Evolutionary conservation across 2,329 filamentous ascomycete species (phyloP), one percentile per base, ranked within the genome.

Genomic region (Fusarium praegraminearum): DNA sequence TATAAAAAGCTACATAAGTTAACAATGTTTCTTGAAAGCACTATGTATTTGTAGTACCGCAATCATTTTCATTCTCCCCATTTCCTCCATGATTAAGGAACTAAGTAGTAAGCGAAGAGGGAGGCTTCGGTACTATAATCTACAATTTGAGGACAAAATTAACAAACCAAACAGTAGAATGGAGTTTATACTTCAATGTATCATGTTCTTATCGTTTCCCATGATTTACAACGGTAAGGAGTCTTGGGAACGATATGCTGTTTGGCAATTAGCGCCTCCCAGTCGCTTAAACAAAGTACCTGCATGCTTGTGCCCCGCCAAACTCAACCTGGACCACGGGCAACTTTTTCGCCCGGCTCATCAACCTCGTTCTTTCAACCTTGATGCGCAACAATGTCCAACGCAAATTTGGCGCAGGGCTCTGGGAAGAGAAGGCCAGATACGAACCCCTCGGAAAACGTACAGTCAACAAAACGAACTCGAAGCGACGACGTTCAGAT

Each of bases 361-460:
- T 55, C 52, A 59, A 57, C 44, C 30, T 62, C 59, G 47, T 51
- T 50, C 51, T 57, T 56, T 59, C 47, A 60, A 63, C 50, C 36
- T 49, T 46, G 33, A 26, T 24, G 62, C 41, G 28, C 57, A 63
- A 69, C 36, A 9, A 75, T 75, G 73, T 44, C 67, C 28, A 24
- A 52, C 36, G 38, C 65, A 32, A 54, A 41, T 28, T 47, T 46
- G 32, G 40, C 57, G 35, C 44, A 62, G 44, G 40, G 35, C 58
- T 45, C 65, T 33, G 47, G 58, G 22, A 75, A 75, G 65, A 71
- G 72, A 26, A 74, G 75, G 36, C 40, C 63, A 11, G 36, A 52
- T 16, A 18, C 49, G 15, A 66, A n/a, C 12, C 30, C 18, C 20
- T 24, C 58, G 7, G 47, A 43, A 20, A 44, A 67, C n/a, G 20